Conservation (phyloP, 345 rosid species). For the Dovyalis caffra region DNA sequence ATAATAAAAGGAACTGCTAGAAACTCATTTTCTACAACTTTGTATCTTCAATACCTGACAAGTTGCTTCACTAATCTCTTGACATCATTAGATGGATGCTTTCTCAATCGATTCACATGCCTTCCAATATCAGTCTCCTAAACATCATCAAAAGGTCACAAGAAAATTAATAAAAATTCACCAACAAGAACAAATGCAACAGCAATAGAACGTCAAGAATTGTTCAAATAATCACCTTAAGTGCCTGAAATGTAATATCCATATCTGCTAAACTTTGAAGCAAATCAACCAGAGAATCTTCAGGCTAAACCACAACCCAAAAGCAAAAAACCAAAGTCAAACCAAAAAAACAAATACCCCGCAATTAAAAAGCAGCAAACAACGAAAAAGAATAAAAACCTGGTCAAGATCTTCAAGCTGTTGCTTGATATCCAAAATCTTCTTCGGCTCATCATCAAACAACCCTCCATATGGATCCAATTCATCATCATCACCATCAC, state of each 20-base stretch:
- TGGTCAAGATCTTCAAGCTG: slow-evolving; percentile 86
- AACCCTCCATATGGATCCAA: slow-evolving; percentile 82
- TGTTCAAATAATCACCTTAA: slow-evolving; percentile 48
- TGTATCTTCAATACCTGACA: slow-evolving; percentile 46
- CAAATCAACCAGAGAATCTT: slow-evolving; percentile 80
- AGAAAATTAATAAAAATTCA: background rate
- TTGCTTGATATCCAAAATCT: slow-evolving; percentile 74
- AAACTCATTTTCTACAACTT: background rate
- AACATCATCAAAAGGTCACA: background rate
- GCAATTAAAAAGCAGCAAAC: background rate
- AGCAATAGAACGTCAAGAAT: background rate
- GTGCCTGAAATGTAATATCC: slow-evolving; percentile 94
- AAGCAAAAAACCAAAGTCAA: slow-evolving; percentile 18
- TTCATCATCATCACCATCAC: slow-evolving; percentile 13
- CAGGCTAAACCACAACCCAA: slow-evolving; percentile 46
- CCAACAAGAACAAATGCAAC: background rate
- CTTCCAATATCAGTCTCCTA: slow-evolving; percentile 81
- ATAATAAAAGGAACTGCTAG: background rate
- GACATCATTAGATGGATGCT: slow-evolving; percentile 72
- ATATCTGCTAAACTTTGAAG: slow-evolving; percentile 93
- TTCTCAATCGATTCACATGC: slow-evolving; percentile 70
- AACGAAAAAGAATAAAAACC: slow-evolving; percentile 39
- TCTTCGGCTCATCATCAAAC: slow-evolving; percentile 93
- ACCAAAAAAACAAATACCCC: slow-evolving; percentile 13
- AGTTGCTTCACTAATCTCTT: slow-evolving; percentile 79